Evolutionary conservation across 768 basidiomycete genomes (phyloP).

Genomic region (Nidula microcarpa): DNA sequence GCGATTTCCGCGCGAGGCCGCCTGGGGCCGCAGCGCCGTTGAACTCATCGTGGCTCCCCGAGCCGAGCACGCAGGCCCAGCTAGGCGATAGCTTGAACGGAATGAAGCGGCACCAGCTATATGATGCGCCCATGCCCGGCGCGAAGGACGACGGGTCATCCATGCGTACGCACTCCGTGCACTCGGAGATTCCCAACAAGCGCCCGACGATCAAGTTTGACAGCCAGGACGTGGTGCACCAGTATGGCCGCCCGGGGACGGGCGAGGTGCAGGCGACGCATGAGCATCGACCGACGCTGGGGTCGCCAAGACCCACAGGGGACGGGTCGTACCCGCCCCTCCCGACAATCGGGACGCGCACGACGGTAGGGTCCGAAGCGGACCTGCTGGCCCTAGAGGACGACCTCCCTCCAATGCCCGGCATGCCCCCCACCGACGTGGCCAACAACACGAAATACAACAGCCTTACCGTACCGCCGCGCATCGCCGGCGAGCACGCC

Average conservation of each 20-base stretch:
- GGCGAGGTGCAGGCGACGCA: conserved; percentile 43
- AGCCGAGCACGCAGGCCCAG: conserved; percentile 5
- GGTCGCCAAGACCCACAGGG: conserved; percentile 19
- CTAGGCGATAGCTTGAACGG: conserved; percentile 37
- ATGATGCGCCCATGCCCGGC: conserved; percentile 79
- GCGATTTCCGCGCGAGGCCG: conserved; percentile 27
- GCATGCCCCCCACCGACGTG: not conserved
- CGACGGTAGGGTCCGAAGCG: conserved; percentile 13
- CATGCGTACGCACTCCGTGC: conserved; percentile 18
- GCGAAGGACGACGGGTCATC: conserved; percentile 17
- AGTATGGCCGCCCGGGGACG: conserved; percentile 59
- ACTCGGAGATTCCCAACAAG: conserved; percentile 31
- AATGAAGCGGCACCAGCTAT: conserved; percentile 78
- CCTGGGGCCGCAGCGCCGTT: conserved; percentile 33
- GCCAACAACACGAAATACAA: not conserved
- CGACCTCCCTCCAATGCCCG: not conserved
- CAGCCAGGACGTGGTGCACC: conserved; percentile 68
- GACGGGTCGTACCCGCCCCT: conserved; percentile 27
- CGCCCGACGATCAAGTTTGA: conserved; percentile 76
- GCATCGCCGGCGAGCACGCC: conserved; percentile 24
- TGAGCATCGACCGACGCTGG: conserved; percentile 40
- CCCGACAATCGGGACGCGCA: conserved; percentile 7
- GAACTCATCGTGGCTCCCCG: conserved; percentile 12
- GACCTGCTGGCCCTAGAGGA: conserved; percentile 24
- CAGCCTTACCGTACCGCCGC: conserved; percentile 22